Conservation (phyloP, 2,329 filamentous ascomycete species). For the Penicillium sp. region DNA sequence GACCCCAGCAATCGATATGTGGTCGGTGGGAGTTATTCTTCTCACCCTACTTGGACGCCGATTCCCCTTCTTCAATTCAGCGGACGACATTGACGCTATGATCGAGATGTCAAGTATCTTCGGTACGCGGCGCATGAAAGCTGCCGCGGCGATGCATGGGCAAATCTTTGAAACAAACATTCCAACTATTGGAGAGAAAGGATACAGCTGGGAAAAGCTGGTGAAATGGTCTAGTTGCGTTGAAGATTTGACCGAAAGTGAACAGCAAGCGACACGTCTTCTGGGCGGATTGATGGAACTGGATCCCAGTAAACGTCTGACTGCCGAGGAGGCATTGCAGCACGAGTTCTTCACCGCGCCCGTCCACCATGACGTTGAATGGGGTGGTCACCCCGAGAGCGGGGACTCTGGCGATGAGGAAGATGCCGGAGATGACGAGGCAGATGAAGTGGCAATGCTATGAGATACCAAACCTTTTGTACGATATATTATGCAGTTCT, state of each 20-base stretch:
- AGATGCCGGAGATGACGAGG: conserved; percentile 37
- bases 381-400: conserved; percentile 44
- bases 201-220: conserved; percentile 90
- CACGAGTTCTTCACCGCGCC: conserved; percentile 52
- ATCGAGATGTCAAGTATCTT: conserved; percentile 98
- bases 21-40: conserved; percentile 95
- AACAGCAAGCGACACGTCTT: conserved; percentile 51
- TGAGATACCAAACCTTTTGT: conserved; percentile 24
- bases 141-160: conserved; percentile 80
- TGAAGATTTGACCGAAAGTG: conserved; percentile 57
- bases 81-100: conserved; percentile 97
- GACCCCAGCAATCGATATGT: conserved; percentile 91
- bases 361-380: conserved; percentile 44
- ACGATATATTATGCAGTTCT: conserved; percentile 25
- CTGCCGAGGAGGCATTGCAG: conserved; percentile 48
- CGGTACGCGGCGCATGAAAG: conserved; percentile 80
- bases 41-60: conserved; percentile 90
- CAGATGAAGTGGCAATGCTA: conserved; percentile 46
- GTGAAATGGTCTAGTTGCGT: conserved; percentile 92
- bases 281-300: conserved; percentile 49
- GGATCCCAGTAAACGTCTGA: conserved; percentile 47
- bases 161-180: conserved; percentile 92
- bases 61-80: conserved; percentile 98
- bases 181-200: conserved; percentile 82
- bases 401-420: conserved; percentile 39